phyloP scores from a whole-genome alignment of 1,284 basidiomycete genomes.

The Cryptococcus neoformans region DNA sequence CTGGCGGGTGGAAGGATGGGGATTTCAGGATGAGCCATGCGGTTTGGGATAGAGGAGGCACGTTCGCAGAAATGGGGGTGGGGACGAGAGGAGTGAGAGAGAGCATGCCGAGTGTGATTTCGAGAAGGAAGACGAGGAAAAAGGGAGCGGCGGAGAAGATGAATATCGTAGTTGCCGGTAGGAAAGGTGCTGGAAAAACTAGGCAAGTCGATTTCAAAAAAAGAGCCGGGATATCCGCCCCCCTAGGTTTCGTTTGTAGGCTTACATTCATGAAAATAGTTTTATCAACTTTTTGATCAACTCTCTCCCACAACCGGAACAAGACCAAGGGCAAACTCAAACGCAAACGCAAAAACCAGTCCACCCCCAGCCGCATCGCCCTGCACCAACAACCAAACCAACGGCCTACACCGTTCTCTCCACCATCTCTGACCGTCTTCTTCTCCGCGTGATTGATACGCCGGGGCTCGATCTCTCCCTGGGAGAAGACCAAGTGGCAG shows the following conservation, averaged over 20 bases:
- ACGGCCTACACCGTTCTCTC: slow-evolving; percentile 5
- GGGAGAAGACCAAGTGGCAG: neutral
- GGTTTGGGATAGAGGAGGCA: slow-evolving; percentile 1
- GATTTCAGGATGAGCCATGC: neutral
- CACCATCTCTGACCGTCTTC: slow-evolving; percentile 14
- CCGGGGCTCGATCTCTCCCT: slow-evolving; percentile 33
- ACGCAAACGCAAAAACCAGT: no score
- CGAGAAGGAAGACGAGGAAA: slow-evolving; percentile 19
- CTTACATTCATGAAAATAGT: slow-evolving; percentile 2
- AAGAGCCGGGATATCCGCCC: neutral
- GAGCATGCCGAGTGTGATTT: slow-evolving; percentile 6
- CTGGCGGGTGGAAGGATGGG: neutral
- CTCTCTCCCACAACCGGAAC: slow-evolving; percentile 6
- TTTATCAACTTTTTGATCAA: slow-evolving; percentile 18
- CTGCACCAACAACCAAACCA: slow-evolving; percentile 1
- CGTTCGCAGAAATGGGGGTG: neutral
- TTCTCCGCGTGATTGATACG: slow-evolving; percentile 34
- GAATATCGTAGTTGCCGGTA: slow-evolving; percentile 40
- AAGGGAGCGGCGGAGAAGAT: slow-evolving; percentile 22
- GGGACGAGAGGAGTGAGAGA: neutral
- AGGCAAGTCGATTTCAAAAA: slow-evolving; percentile 23
- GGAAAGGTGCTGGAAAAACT: slow-evolving; percentile 38
- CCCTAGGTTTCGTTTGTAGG: neutral
- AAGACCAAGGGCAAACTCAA: neutral
- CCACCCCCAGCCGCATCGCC: neutral